Evolutionary conservation across 208 protist genomes (phyloP).

Genomic region (Leishmania aethiopica): DNA sequence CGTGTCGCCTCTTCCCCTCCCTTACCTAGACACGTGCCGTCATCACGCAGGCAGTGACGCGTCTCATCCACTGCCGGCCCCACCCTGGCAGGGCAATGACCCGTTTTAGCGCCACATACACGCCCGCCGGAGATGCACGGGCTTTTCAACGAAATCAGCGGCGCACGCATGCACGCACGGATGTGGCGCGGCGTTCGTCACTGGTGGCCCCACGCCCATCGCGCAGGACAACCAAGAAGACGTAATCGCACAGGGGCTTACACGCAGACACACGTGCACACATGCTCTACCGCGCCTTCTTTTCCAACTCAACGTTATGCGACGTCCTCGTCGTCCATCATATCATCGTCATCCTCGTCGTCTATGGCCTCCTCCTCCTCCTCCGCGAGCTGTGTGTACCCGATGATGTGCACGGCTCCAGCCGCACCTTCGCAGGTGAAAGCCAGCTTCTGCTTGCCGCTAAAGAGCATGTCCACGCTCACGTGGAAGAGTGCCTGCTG

Average conservation of each 20-base stretch:
- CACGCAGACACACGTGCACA: neutral
- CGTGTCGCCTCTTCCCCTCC: neutral
- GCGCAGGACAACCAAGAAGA: neutral
- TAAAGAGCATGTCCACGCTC: constrained; percentile 70
- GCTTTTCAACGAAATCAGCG: neutral
- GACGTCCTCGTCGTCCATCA: neutral
- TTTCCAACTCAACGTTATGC: too few relatives aligned
- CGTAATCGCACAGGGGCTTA: neutral
- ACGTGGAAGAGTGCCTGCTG: constrained; percentile 61
- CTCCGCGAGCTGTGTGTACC: constrained; percentile 66
- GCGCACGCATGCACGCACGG: neutral
- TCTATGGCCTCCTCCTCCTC: constrained; percentile 40
- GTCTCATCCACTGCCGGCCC: neutral
- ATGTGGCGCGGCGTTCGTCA: neutral
- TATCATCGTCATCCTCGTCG: constrained; percentile 32
- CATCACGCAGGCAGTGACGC: neutral
- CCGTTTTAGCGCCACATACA: neutral
- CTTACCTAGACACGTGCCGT: neutral
- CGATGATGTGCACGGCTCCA: constrained; percentile 69
- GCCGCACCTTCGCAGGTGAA: constrained; percentile 52
- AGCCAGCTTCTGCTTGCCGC: constrained; percentile 37
- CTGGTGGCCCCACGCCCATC: neutral
- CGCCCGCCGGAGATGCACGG: neutral
- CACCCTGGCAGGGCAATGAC: neutral
- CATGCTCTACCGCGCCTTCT: neutral